These are phyloP conservation scores for Colletotrichum euphorbiae DNA, from an alignment of 2,329 filamentous ascomycete species.

Conservation along the genomic window DNA sequence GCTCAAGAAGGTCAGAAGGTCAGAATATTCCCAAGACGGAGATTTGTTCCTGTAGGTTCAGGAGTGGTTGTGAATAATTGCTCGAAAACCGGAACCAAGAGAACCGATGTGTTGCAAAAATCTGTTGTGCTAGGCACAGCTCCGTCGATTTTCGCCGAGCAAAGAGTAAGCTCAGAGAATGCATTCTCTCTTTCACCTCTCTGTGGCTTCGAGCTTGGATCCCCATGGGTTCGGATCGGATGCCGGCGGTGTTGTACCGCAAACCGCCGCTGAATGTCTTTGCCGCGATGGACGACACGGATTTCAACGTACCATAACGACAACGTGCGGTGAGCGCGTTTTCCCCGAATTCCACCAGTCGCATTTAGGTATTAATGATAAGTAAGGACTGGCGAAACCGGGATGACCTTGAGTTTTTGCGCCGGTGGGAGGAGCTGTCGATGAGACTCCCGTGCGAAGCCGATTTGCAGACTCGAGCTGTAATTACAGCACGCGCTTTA, in stretches of 20 bases:
- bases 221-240: constrained; percentile 1
- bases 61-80: not conserved
- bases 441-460: constrained; percentile 12
- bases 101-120: no score
- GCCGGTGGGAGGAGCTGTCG: not conserved
- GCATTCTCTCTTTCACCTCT: no score
- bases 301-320: not conserved
- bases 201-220: not conserved
- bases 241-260: not conserved
- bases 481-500: no score
- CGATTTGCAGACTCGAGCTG: constrained; percentile 6
- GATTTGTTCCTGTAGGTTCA: no score
- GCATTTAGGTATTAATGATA: not conserved
- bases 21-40: no score
- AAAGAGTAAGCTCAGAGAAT: no score
- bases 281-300: not conserved
- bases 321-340: not conserved
- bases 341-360: not conserved
- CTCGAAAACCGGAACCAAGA: not conserved
- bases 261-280: constrained; percentile 5
- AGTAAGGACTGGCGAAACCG: no score
- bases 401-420: no score
- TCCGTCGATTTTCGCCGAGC: no score
- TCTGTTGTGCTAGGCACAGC: not conserved
- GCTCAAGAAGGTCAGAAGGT: no score